Evolutionary conservation across 2,329 filamentous ascomycete genomes (phyloP).

Genomic region (Neonectria coccinea): DNA sequence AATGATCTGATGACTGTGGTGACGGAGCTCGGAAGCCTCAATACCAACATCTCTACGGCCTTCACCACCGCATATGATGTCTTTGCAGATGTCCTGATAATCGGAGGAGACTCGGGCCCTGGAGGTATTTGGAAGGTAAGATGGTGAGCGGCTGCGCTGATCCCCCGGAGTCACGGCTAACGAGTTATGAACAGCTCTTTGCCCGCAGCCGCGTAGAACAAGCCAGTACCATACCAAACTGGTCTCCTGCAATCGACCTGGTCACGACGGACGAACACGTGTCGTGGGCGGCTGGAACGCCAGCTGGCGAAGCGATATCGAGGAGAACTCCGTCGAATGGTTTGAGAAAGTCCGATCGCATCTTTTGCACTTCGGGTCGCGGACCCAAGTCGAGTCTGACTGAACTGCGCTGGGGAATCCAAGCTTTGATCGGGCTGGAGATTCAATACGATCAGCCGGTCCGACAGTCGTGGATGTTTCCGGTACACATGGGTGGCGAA

Average conservation of each 20-base stretch:
- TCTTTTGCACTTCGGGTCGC: constrained; percentile 76
- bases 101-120: constrained; percentile 81
- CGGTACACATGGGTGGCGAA: constrained; percentile 34
- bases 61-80: constrained; percentile 80
- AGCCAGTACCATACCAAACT: constrained; percentile 68
- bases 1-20: constrained; percentile 66
- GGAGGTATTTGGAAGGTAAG: constrained; percentile 81
- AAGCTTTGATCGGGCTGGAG: constrained; percentile 73
- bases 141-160: neutral
- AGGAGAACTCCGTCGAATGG: constrained; percentile 30
- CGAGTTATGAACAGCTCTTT: constrained; percentile 55
- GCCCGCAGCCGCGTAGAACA: constrained; percentile 63
- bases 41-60: constrained; percentile 81
- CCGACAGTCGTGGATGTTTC: constrained; percentile 66
- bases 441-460: constrained; percentile 63
- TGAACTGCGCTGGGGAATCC: constrained; percentile 76
- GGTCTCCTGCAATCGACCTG: constrained; percentile 70
- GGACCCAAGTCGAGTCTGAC: constrained; percentile 72
- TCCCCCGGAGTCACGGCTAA: constrained; percentile 18
- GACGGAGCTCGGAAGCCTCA: constrained; percentile 71
- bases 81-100: constrained; percentile 81
- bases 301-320: constrained; percentile 11
- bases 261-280: constrained; percentile 58
- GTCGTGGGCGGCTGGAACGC: constrained; percentile 36
- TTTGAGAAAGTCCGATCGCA: constrained; percentile 58